Percentiles rank a stretch among this genome's conserved stretches.
These are phyloP conservation scores for Solanum stenotomum DNA, from an alignment of 257 asterid genomes.

Conservation along the genomic window DNA sequence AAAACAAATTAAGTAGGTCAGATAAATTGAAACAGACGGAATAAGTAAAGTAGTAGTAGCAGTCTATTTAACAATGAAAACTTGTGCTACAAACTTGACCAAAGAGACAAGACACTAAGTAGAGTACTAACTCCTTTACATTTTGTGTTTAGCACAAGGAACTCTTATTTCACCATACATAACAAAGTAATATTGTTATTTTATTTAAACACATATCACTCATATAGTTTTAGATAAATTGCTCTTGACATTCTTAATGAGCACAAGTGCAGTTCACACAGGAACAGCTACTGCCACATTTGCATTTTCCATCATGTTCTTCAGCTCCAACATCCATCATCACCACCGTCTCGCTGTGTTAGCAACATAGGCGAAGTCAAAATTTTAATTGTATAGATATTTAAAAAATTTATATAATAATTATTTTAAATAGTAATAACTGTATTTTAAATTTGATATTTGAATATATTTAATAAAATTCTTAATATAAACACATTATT, in stretches of 20 bases:
- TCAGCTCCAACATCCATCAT: conserved; percentile 29
- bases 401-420: too few species aligned
- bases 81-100: not conserved
- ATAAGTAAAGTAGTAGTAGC: not conserved
- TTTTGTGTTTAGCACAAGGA: not conserved
- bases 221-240: not conserved
- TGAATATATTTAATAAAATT: too few species aligned
- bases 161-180: not conserved
- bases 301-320: conserved; percentile 54
- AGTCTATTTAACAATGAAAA: not conserved
- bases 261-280: conserved; percentile 56
- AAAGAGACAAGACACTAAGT: not conserved
- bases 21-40: fast-evolving
- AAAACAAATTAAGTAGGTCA: too few species aligned
- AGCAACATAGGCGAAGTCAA: not conserved
- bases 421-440: too few species aligned
- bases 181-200: not conserved
- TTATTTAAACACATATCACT: not conserved
- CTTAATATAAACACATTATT: too few species aligned
- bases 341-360: conserved; percentile 27
- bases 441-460: too few species aligned
- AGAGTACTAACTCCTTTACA: not conserved
- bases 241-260: conserved; percentile 7
- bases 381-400: too few species aligned
- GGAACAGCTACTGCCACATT: conserved; percentile 58